phyloP scores from a whole-genome alignment of 805 yeast genomes.

The Suhomyces xylopsoci region DNA sequence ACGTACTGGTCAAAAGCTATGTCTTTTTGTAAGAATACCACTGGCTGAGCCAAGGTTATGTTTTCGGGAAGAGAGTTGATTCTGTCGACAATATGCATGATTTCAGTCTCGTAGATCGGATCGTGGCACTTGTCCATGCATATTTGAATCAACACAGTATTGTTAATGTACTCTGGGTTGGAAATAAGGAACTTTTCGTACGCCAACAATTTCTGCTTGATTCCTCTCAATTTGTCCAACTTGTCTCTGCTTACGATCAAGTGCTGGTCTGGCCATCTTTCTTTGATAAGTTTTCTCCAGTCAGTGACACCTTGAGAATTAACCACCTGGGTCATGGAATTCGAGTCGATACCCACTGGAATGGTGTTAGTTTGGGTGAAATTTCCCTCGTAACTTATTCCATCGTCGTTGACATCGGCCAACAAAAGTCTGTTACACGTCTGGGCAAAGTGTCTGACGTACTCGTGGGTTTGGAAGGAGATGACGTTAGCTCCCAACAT shows the following conservation, averaged over 20 bases:
- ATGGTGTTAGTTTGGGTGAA: slow-evolving; percentile 54
- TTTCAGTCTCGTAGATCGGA: slow-evolving; percentile 65
- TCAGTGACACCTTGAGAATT: slow-evolving; percentile 49
- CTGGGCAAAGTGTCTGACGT: slow-evolving; percentile 89
- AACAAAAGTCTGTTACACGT: slow-evolving; percentile 80
- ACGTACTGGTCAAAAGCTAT: slow-evolving; percentile 85
- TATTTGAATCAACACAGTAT: slow-evolving; percentile 78
- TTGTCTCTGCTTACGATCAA: slow-evolving; percentile 87
- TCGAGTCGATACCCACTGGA: slow-evolving; percentile 80
- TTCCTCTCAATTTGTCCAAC: slow-evolving; percentile 81
- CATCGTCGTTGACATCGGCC: slow-evolving; percentile 70
- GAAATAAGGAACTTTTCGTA: slow-evolving; percentile 72
- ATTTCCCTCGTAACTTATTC: slow-evolving; percentile 59
- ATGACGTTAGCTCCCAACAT: slow-evolving; percentile 85
- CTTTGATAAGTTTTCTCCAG: slow-evolving; percentile 70
- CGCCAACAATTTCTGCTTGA: slow-evolving; percentile 82
- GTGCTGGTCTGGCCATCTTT: slow-evolving; percentile 70
- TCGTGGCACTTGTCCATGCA: slow-evolving; percentile 60
- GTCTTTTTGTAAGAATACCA: slow-evolving; percentile 83
- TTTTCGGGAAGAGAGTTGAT: slow-evolving; percentile 76
- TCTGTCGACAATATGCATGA: slow-evolving; percentile 75
- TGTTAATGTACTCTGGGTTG: slow-evolving; percentile 67
- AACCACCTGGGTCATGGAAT: slow-evolving; percentile 47
- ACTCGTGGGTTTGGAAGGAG: slow-evolving; percentile 89
- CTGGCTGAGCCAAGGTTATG: slow-evolving; percentile 75